These are phyloP conservation scores for Trichophyton mentagrophytes DNA, from an alignment of 2,329 filamentous ascomycete species.

Conservation along the genomic window DNA sequence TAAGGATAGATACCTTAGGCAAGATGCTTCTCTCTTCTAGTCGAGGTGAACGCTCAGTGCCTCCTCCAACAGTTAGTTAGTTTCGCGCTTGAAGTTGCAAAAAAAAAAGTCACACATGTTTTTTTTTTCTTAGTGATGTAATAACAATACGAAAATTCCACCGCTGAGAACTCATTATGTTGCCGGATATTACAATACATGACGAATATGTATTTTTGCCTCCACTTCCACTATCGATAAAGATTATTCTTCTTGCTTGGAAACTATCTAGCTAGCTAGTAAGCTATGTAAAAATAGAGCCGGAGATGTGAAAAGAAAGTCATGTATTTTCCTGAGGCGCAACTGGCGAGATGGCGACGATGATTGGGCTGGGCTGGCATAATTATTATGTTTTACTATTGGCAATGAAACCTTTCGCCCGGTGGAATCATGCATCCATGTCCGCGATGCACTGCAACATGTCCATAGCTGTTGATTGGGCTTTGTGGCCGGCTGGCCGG, in stretches of 20 bases:
- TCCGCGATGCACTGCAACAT: neutral
- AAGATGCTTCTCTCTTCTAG: neutral
- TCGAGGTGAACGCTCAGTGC: neutral
- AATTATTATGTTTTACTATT: neutral
- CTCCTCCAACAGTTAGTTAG: neutral
- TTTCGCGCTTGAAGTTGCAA: constrained; percentile 1
- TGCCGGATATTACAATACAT: neutral
- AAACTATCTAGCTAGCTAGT: neutral
- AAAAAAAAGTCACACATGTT: neutral
- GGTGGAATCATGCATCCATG: neutral
- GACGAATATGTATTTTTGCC: neutral
- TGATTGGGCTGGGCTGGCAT: neutral
- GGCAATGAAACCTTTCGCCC: neutral
- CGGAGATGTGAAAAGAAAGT: neutral
- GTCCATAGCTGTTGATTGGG: neutral
- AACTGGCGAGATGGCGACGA: neutral
- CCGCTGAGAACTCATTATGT: neutral
- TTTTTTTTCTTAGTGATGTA: neutral
- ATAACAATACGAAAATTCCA: neutral
- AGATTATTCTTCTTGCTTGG: neutral
- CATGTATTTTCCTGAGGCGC: neutral
- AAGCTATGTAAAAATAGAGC: too few species aligned
- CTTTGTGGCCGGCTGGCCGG: neutral
- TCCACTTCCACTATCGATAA: neutral
- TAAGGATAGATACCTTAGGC: neutral